Evolutionary conservation across 2,329 filamentous ascomycete genomes (phyloP), one percentile per base, ranked within the genome.

Genomic region (Bimuria novae-zelandiae): DNA sequence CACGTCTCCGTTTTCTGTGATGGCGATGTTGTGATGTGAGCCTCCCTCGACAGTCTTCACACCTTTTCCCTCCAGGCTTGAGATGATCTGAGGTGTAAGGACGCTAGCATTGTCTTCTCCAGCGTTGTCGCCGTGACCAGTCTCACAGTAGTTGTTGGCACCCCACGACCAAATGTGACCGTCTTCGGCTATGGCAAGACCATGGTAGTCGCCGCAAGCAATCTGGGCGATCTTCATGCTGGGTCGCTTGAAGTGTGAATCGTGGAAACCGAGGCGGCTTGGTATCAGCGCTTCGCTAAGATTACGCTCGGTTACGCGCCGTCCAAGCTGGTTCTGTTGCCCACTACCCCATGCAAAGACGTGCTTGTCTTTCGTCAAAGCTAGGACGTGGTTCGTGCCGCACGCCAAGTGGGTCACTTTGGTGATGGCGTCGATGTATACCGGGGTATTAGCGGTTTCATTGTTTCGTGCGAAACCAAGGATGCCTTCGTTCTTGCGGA

Each of bases 91-190:
- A 3, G 73, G 70, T 2, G 91, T 89, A 61, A 84, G 83, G 45
- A 96, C 82, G 56, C 88, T 84, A 29, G 87, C 87, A 60, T 88
- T 85, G 47, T 88, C 84, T 52, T 87, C 83, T 27, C 86, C 87
- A 12, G 83, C 85, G 49, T 81, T 79, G 37, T 84, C 80, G 14
- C 79, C 78, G 53, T 88, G 80, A 30, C 88, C 90, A 14, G 89
- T 89, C 76, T 96, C 88, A 57, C 88, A 89, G 73, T 89, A 95
- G 75, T 89, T 92, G 80, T 96, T 96, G 25, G 93, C 79, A 21
- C 92, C 91, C 90, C 91, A 96, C 0, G 86, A 84, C 75, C 86
- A 94, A 27, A 93, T 87, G 25, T 83, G 80, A 33, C 86, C 86
- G 23, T 86, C 82, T 56, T 85, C 82, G 63, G 83, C 82, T 43